Conservation (phyloP, 129 eudicot species). For the Saposhnikovia divaricata region DNA sequence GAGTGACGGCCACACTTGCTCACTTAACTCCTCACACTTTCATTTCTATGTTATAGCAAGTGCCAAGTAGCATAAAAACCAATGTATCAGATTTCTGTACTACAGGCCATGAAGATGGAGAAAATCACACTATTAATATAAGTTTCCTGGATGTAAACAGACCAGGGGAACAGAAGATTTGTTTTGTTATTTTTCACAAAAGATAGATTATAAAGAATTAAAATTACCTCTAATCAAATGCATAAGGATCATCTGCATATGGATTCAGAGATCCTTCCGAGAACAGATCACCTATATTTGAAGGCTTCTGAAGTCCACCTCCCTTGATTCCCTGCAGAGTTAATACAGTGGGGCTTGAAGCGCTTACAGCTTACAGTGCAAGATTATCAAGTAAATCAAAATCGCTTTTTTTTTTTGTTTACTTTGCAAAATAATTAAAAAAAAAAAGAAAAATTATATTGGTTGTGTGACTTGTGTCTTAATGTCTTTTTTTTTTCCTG, state of each 20-base stretch:
- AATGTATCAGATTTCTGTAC: not conserved
- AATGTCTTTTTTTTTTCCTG: not conserved
- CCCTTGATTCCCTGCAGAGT: slow-evolving; percentile 44
- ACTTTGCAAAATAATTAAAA: not conserved
- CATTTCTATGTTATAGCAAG: not conserved
- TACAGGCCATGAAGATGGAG: not conserved
- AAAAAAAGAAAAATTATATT: not conserved
- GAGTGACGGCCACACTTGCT: not conserved
- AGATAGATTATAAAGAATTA: slow-evolving; percentile 1
- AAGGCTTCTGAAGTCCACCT: slow-evolving; percentile 37
- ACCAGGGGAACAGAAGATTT: not conserved
- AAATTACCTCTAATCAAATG: slow-evolving; percentile 74
- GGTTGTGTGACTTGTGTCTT: not conserved
- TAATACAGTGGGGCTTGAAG: slow-evolving; percentile 7
- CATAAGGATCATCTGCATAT: slow-evolving; percentile 89
- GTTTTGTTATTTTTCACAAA: not conserved
- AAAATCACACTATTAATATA: not conserved
- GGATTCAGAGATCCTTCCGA: slow-evolving; percentile 96
- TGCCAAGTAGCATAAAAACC: not conserved
- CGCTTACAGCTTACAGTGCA: not conserved
- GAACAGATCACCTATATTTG: slow-evolving; percentile 78
- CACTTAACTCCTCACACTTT: not conserved
- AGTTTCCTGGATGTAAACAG: not conserved
- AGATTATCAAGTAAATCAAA: not conserved
- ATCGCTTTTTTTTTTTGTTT: not conserved